phyloP scores from a whole-genome alignment of 163 green algal genomes.

The Scenedesmus sp. region DNA sequence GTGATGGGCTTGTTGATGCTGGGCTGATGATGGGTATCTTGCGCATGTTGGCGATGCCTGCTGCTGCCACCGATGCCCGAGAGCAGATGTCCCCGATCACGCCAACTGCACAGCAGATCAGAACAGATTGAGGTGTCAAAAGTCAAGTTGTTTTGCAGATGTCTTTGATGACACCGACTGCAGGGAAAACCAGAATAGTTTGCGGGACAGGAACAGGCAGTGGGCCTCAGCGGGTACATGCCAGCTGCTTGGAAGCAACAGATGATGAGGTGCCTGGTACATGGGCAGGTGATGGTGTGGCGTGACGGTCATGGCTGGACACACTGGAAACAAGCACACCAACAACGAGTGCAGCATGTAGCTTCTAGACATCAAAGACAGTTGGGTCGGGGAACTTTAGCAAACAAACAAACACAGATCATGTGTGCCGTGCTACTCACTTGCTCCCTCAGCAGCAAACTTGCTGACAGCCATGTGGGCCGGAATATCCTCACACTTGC shows the following conservation, averaged over 20 bases:
- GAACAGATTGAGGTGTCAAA: background rate
- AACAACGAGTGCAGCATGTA: background rate
- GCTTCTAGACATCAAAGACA: too few relatives aligned
- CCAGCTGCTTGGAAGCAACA: too few relatives aligned
- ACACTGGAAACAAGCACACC: background rate
- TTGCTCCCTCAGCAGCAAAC: constrained; percentile 26
- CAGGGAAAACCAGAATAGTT: background rate
- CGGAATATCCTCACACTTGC: constrained; percentile 26
- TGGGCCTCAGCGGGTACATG: too few relatives aligned
- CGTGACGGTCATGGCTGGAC: background rate
- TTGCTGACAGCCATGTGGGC: background rate
- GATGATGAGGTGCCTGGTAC: too few relatives aligned
- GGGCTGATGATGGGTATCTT: constrained; percentile 42
- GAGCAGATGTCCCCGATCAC: constrained; percentile 52
- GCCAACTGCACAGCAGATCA: constrained; percentile 19
- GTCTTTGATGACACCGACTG: constrained; percentile 38
- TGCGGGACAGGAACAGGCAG: background rate
- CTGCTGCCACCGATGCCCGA: constrained; percentile 31
- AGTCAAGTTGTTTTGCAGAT: constrained; percentile 23
- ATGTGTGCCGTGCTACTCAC: background rate
- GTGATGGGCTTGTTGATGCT: constrained; percentile 19
- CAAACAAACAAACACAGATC: too few relatives aligned
- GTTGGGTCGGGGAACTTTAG: too few relatives aligned
- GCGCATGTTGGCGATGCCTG: constrained; percentile 18
- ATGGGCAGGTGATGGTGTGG: too few relatives aligned